These are phyloP conservation scores for Boeremia lycopersici DNA, from an alignment of 2,329 filamentous ascomycete genomes.

Conservation along the genomic window DNA sequence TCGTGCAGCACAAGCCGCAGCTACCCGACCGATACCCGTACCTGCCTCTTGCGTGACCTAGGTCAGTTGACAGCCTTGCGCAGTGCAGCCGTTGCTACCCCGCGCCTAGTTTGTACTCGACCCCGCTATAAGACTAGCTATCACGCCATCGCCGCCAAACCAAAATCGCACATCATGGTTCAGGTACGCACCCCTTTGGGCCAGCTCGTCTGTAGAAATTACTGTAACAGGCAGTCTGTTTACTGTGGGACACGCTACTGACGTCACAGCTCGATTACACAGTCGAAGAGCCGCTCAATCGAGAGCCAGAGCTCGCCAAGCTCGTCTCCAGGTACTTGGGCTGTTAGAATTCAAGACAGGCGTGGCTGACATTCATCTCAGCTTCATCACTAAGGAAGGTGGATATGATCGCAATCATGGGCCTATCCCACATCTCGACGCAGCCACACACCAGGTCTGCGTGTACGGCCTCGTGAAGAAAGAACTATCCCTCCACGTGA, in stretches of 20 bases:
- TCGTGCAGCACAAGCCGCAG: conserved; percentile 15
- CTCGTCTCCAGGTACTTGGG: conserved; percentile 51
- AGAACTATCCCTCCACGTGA: conserved; percentile 53
- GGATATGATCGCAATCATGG: conserved; percentile 65
- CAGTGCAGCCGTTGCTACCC: conserved; percentile 10
- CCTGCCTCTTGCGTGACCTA: conserved; percentile 12
- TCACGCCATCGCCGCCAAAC: conserved; percentile 39
- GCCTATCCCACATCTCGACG: conserved; percentile 56
- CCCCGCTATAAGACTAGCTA: conserved; percentile 17
- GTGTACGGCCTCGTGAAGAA: conserved; percentile 58
- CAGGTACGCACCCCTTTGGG: conserved; percentile 29
- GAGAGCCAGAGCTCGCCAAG: conserved; percentile 53
- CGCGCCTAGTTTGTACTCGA: conserved; percentile 17
- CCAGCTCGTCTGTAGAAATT: conserved; percentile 8
- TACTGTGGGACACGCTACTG: conserved; percentile 6
- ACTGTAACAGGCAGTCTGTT: conserved; percentile 27
- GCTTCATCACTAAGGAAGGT: conserved; percentile 56
- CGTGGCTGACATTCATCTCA: conserved; percentile 17
- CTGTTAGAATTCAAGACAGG: not conserved
- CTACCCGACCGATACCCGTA: conserved; percentile 16
- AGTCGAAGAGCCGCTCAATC: conserved; percentile 55
- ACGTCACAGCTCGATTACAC: conserved; percentile 48
- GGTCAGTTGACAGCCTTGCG: conserved; percentile 9
- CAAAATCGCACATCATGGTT: conserved; percentile 30
- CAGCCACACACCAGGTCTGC: conserved; percentile 50